Evolutionary conservation across 257 asterid species (phyloP).

Genomic region (Leptodermis oblonga): DNA sequence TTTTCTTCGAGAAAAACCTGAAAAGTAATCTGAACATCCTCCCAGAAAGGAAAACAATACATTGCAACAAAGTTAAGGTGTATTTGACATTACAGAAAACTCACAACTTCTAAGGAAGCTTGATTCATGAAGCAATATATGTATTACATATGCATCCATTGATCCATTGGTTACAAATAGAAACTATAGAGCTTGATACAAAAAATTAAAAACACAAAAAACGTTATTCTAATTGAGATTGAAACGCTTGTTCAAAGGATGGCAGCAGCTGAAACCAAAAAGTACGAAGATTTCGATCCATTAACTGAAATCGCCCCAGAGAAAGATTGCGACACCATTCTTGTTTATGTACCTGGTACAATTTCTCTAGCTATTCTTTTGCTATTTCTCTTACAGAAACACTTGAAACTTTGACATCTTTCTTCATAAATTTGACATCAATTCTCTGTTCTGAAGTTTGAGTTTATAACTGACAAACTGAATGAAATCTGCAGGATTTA

Average conservation of each 20-base stretch:
- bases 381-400: neutral
- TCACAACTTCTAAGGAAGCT: neutral
- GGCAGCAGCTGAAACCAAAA: conserved; percentile 26
- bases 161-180: neutral
- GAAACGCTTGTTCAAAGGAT: conserved; percentile 5
- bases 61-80: conserved; percentile 6
- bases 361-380: neutral
- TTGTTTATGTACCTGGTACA: conserved; percentile 54
- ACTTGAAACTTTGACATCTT: neutral
- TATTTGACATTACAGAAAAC: conserved; percentile 4
- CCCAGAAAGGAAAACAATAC: neutral
- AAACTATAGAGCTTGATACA: neutral
- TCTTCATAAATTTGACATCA: neutral
- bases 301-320: conserved; percentile 35
- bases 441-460: neutral
- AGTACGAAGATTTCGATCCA: conserved; percentile 47
- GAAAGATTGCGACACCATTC: conserved; percentile 51
- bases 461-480: neutral
- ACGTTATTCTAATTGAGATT: too few relatives aligned
- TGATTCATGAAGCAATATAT: neutral
- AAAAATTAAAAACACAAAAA: too few relatives aligned
- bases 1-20: conserved; percentile 3
- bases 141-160: neutral
- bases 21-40: neutral
- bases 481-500: conserved; percentile 47